phyloP scores from a whole-genome alignment of 306 rosid species.

The Cucumis melo region DNA sequence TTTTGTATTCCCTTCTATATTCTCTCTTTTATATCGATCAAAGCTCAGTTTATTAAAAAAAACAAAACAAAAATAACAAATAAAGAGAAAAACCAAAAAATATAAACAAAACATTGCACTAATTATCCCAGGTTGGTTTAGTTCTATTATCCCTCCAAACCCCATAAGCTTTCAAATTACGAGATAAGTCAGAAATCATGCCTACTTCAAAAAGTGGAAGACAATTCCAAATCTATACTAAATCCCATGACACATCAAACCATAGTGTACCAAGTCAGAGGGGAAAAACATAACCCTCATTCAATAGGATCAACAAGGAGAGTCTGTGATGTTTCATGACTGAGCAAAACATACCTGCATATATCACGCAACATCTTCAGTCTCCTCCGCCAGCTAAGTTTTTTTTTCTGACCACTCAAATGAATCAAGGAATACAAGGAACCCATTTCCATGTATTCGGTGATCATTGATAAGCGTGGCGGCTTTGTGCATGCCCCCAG shows the following conservation, averaged over 20 bases:
- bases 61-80: no score
- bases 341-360: conserved; percentile 51
- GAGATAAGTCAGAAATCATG: neutral
- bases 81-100: no score
- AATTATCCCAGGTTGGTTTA: neutral
- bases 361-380: conserved; percentile 87
- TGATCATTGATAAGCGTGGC: conserved; percentile 91
- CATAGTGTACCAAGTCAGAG: neutral
- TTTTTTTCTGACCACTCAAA: conserved; percentile 85
- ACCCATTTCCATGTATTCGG: conserved; percentile 97
- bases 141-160: neutral
- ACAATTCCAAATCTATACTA: neutral
- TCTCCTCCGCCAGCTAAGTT: conserved; percentile 80
- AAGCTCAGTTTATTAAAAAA: neutral
- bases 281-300: neutral
- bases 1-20: no score
- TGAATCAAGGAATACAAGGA: conserved; percentile 85
- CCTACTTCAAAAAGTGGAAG: neutral
- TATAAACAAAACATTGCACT: neutral
- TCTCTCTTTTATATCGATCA: neutral
- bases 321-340: conserved; percentile 4
- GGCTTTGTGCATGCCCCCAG: conserved; percentile 98
- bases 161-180: neutral
- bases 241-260: neutral
- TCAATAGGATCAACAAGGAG: neutral